Evolutionary conservation across 805 yeast species (phyloP).

Genomic region (Metschnikowia peoriensis): DNA sequence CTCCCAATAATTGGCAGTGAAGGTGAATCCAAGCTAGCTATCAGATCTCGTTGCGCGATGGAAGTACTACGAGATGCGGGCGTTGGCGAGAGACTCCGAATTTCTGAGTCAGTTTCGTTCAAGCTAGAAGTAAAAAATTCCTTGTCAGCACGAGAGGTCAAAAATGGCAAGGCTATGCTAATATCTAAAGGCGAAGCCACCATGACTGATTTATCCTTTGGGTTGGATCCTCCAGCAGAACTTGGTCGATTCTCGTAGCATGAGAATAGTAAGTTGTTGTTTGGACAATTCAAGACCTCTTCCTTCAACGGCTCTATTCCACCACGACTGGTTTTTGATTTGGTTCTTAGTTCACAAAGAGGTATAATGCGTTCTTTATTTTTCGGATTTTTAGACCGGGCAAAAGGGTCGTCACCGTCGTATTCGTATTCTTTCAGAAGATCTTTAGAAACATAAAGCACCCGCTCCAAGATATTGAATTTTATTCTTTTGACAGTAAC

Average conservation of each 20-base stretch:
- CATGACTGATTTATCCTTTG: constrained; percentile 21
- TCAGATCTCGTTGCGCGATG: constrained; percentile 4
- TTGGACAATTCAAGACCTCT: constrained; percentile 56
- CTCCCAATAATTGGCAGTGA: constrained; percentile 40
- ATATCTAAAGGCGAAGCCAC: constrained; percentile 44
- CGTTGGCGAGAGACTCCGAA: constrained; percentile 3
- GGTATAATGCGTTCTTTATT: constrained; percentile 52
- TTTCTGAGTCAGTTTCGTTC: constrained; percentile 8
- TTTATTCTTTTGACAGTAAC: constrained; percentile 61
- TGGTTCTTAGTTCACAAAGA: constrained; percentile 63
- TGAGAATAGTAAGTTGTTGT: constrained; percentile 60
- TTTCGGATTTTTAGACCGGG: constrained; percentile 6
- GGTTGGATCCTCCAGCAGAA: background rate
- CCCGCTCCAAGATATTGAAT: constrained; percentile 63
- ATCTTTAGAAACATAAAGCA: constrained; percentile 60
- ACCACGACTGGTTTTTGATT: constrained; percentile 32
- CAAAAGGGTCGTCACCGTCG: constrained; percentile 29
- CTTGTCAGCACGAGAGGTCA: constrained; percentile 39
- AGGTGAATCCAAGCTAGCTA: constrained; percentile 11
- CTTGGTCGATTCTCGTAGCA: constrained; percentile 41
- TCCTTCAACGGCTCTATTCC: constrained; percentile 50
- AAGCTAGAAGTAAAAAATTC: constrained; percentile 21
- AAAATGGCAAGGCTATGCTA: constrained; percentile 43
- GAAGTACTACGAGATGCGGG: background rate
- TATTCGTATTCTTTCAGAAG: constrained; percentile 53